These are phyloP conservation scores for Nannochloropsis gaditana DNA, from an alignment of 108 stramenopile genomes.

Conservation along the genomic window DNA sequence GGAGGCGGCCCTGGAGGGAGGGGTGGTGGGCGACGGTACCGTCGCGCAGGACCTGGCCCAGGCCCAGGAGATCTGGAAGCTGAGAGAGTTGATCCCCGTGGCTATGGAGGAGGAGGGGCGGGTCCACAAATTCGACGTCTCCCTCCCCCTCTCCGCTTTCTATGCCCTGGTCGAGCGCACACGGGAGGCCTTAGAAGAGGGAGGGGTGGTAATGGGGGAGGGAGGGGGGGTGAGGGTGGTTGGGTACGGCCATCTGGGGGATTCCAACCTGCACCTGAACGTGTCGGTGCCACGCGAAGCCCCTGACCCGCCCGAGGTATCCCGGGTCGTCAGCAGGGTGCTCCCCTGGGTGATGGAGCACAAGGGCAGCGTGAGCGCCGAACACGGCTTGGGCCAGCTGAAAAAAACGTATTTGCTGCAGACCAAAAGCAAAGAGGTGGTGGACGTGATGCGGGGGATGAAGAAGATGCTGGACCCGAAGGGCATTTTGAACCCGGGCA, in stretches of 20 bases:
- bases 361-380: slow-evolving; percentile 93
- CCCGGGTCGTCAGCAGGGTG: slow-evolving; percentile 34
- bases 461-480: slow-evolving; percentile 54
- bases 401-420: slow-evolving; percentile 62
- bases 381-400: slow-evolving; percentile 93
- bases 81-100: slow-evolving; percentile 50
- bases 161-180: slow-evolving; percentile 63
- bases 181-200: slow-evolving; percentile 43
- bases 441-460: slow-evolving; percentile 50
- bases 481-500: slow-evolving; percentile 58
- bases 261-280: slow-evolving; percentile 93
- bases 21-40: slow-evolving; percentile 65
- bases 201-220: slow-evolving; percentile 26
- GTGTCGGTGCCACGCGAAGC: slow-evolving; percentile 44
- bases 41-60: slow-evolving; percentile 72
- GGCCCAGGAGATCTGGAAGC: slow-evolving; percentile 49
- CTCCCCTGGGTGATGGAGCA: slow-evolving; percentile 61
- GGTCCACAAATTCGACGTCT: slow-evolving; percentile 89
- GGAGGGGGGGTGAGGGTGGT: slow-evolving; percentile 28
- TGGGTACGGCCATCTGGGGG: slow-evolving; percentile 80
- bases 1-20: slow-evolving; percentile 56
- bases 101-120: slow-evolving; percentile 58
- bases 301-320: neutral
- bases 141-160: slow-evolving; percentile 67
- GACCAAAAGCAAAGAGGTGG: slow-evolving; percentile 25